A percentile compares a stretch with the other conserved stretches of the same genome.
Evolutionary conservation across 2,329 filamentous ascomycete species (phyloP).

Genomic region (Colletotrichum simmondsii): DNA sequence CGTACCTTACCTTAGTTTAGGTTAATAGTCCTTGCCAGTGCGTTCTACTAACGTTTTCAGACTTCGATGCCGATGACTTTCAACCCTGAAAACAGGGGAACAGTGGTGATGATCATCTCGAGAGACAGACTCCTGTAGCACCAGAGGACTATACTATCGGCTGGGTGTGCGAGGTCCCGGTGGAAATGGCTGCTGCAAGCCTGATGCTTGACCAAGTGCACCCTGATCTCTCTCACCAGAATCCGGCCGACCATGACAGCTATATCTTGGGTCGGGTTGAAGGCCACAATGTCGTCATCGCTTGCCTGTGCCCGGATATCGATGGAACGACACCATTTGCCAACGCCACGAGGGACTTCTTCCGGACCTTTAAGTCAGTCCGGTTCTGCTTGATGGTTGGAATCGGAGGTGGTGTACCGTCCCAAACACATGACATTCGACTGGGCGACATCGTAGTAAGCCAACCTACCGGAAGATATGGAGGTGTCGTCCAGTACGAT

Average conservation of each 20-base stretch:
- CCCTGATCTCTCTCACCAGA: slow-evolving; percentile 10
- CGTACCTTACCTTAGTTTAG: no score
- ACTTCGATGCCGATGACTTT: no score
- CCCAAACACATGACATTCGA: slow-evolving; percentile 36
- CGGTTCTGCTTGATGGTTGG: slow-evolving; percentile 40
- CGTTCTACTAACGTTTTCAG: no score
- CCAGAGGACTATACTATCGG: slow-evolving; percentile 14
- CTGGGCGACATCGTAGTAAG: slow-evolving; percentile 42
- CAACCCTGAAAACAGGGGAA: no score
- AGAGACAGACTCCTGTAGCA: no score
- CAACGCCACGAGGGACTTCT: no score
- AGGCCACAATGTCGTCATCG: slow-evolving; percentile 48
- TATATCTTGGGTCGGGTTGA: slow-evolving; percentile 38
- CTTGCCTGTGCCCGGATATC: no score
- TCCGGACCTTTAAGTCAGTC: slow-evolving; percentile 41
- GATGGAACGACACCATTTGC: no score
- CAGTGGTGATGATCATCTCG: no score
- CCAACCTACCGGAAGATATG: neutral
- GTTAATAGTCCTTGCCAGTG: no score
- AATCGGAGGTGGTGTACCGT: slow-evolving; percentile 40
- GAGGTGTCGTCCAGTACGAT: slow-evolving; percentile 29
- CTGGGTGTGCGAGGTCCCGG: slow-evolving; percentile 45
- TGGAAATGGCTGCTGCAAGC: slow-evolving; percentile 43
- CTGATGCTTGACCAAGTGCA: slow-evolving; percentile 44
- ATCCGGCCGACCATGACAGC: slow-evolving; percentile 34